phyloP scores from a whole-genome alignment of 208 protist species.

The Trypanosoma brucei region DNA sequence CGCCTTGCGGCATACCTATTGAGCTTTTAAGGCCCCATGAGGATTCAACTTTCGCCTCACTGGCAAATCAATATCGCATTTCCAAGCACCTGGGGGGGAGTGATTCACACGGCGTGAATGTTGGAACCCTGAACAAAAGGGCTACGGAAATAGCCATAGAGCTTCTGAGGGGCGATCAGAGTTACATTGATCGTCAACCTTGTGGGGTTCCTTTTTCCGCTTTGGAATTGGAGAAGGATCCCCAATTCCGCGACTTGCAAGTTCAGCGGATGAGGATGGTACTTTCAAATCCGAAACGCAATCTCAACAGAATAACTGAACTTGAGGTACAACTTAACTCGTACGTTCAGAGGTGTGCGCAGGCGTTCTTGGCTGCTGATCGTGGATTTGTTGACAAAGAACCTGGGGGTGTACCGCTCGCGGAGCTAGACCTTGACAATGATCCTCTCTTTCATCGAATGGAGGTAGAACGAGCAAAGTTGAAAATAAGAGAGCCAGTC shows the following conservation, averaged over 20 bases:
- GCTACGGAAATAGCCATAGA: conserved; percentile 42
- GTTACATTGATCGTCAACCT: conserved; percentile 63
- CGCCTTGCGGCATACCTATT: conserved; percentile 61
- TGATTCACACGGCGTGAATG: conserved; percentile 10
- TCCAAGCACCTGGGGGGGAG: conserved; percentile 17
- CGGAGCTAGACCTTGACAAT: conserved; percentile 47
- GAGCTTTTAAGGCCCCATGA: conserved; percentile 58
- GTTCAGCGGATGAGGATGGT: conserved; percentile 55
- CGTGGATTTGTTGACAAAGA: conserved; percentile 53
- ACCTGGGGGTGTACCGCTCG: conserved; percentile 46
- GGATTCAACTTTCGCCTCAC: conserved; percentile 37
- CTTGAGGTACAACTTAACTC: conserved; percentile 66
- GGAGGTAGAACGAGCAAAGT: conserved; percentile 65
- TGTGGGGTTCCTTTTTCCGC: conserved; percentile 49
- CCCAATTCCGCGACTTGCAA: conserved; percentile 51
- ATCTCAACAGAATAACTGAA: conserved; percentile 39
- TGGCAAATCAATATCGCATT: conserved; percentile 45
- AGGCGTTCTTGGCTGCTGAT: conserved; percentile 32
- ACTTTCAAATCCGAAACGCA: conserved; percentile 38
- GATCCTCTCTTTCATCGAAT: conserved; percentile 64
- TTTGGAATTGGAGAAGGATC: conserved; percentile 61
- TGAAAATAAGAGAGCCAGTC: conserved; percentile 47
- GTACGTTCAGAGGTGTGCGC: conserved; percentile 44
- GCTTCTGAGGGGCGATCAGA: conserved; percentile 52
- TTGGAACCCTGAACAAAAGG: conserved; percentile 35